Percentiles rank a stretch among this genome's conserved stretches.
Evolutionary conservation across 495 filamentous ascomycete species (phyloP).

Genomic region (Hyaloscypha variabilis): DNA sequence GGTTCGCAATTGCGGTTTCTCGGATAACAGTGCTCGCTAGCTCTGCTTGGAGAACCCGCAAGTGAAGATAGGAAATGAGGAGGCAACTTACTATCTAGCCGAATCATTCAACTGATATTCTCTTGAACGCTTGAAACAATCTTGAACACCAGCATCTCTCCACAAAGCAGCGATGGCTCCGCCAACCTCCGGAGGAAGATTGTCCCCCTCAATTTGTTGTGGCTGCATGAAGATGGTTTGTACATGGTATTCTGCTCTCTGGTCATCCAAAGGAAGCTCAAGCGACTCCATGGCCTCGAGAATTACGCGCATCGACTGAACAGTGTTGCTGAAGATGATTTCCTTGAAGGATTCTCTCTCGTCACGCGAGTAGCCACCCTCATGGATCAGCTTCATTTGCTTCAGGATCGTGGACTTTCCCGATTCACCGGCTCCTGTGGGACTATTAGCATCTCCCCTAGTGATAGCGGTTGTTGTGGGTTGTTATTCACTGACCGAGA

Average conservation of each 20-base stretch:
- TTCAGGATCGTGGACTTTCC: conserved; percentile 99
- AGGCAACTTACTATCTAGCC: conserved; percentile 86
- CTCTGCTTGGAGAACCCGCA: not conserved
- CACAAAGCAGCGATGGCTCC: conserved; percentile 91
- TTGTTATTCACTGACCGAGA: conserved; percentile 69
- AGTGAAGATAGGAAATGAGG: not conserved
- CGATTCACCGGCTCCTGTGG: conserved; percentile 94
- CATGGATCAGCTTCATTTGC: conserved; percentile 95
- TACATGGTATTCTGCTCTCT: conserved; percentile 87
- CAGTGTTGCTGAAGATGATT: conserved; percentile 98
- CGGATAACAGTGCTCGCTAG: not conserved
- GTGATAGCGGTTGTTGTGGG: not conserved
- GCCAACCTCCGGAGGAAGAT: conserved; percentile 91
- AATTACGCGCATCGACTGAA: conserved; percentile 95
- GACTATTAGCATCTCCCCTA: conserved; percentile 21
- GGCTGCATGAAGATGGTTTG: conserved; percentile 97
- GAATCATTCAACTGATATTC: conserved; percentile 99
- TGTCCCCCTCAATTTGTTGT: conserved; percentile 93
- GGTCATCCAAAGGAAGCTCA: conserved; percentile 86
- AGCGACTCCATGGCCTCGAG: conserved; percentile 95
- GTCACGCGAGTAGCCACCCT: conserved; percentile 77
- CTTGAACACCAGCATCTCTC: conserved; percentile 93
- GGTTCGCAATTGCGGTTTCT: not conserved
- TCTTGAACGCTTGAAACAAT: conserved; percentile 90
- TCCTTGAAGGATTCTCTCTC: conserved; percentile 88